Evolutionary conservation across 768 basidiomycete species (phyloP).

Genomic region (Pholiota conissans): DNA sequence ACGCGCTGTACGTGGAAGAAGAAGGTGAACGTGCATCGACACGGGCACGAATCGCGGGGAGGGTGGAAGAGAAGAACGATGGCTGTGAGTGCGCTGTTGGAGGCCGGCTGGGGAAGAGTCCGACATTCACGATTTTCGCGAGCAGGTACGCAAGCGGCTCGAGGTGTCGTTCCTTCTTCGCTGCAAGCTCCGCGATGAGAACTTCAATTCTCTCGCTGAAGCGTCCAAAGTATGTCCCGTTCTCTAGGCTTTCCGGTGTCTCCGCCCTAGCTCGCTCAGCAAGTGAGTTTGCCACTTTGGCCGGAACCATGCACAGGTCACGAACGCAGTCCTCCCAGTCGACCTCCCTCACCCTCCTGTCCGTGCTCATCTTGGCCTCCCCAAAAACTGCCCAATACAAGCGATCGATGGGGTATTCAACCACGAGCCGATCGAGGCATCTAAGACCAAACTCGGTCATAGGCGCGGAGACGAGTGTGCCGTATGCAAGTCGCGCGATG

Average conservation of each 20-base stretch:
- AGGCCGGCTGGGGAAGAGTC: constrained; percentile 57
- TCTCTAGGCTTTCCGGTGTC: constrained; percentile 51
- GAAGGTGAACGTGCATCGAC: constrained; percentile 33
- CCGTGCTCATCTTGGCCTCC: constrained; percentile 15
- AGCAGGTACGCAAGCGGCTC: constrained; percentile 50
- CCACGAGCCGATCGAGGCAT: constrained; percentile 54
- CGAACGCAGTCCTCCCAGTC: constrained; percentile 81
- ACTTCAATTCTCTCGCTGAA: constrained; percentile 54
- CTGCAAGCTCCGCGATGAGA: constrained; percentile 47
- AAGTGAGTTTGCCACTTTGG: constrained; percentile 76
- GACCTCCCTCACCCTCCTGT: constrained; percentile 28
- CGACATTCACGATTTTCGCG: constrained; percentile 65
- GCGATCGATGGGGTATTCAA: constrained; percentile 68
- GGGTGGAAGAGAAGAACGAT: constrained; percentile 63
- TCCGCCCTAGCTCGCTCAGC: constrained; percentile 31
- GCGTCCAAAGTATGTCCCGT: constrained; percentile 54
- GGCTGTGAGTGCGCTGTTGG: constrained; percentile 59
- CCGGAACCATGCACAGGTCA: constrained; percentile 63
- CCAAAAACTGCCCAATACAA: constrained; percentile 55
- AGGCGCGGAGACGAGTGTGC: constrained; percentile 54
- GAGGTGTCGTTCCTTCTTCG: constrained; percentile 13
- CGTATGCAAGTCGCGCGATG: constrained; percentile 61
- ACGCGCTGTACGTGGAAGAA: constrained; percentile 20
- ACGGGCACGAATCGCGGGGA: constrained; percentile 45
- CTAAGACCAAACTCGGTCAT: constrained; percentile 49